These are phyloP conservation scores for Escovopsis sp. DNA, from an alignment of 2,329 filamentous ascomycete genomes.

Conservation along the genomic window DNA sequence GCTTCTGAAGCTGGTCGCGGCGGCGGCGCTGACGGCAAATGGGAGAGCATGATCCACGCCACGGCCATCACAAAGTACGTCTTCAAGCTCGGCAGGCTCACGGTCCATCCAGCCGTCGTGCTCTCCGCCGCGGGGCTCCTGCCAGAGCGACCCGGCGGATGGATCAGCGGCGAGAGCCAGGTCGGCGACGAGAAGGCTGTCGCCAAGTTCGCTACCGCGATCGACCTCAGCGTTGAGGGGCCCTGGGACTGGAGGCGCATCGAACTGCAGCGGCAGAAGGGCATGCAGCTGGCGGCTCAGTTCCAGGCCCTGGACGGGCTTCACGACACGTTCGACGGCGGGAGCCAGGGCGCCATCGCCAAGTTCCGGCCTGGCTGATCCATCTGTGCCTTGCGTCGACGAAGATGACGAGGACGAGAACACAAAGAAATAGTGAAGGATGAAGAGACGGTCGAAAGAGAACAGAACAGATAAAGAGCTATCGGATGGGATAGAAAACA, in stretches of 20 bases:
- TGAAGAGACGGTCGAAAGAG: too few relatives aligned
- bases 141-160: conserved; percentile 55
- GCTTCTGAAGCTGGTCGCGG: conserved; percentile 21
- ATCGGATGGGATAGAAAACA: not conserved
- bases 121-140: conserved; percentile 58
- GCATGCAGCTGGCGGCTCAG: conserved; percentile 37
- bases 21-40: conserved; percentile 23
- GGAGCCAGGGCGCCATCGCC: conserved; percentile 34
- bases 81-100: conserved; percentile 67
- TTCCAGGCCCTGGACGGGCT: conserved; percentile 42
- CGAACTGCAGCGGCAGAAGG: conserved; percentile 38
- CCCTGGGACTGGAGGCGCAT: conserved; percentile 44
- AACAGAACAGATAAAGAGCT: too few relatives aligned
- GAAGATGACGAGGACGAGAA: not conserved
- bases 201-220: conserved; percentile 21
- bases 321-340: conserved; percentile 36
- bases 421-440: not conserved
- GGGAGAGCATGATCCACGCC: conserved; percentile 52
- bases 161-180: conserved; percentile 32
- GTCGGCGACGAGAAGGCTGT: conserved; percentile 17
- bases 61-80: conserved; percentile 68
- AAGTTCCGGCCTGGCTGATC: conserved; percentile 27
- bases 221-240: conserved; percentile 18
- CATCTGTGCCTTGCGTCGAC: not conserved
- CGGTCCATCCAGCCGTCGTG: conserved; percentile 66